Percentiles rank a stretch among this genome's conserved stretches.
These are phyloP conservation scores for Rhynchosporium agropyri DNA, from an alignment of 2,329 filamentous ascomycete species.

Conservation along the genomic window DNA sequence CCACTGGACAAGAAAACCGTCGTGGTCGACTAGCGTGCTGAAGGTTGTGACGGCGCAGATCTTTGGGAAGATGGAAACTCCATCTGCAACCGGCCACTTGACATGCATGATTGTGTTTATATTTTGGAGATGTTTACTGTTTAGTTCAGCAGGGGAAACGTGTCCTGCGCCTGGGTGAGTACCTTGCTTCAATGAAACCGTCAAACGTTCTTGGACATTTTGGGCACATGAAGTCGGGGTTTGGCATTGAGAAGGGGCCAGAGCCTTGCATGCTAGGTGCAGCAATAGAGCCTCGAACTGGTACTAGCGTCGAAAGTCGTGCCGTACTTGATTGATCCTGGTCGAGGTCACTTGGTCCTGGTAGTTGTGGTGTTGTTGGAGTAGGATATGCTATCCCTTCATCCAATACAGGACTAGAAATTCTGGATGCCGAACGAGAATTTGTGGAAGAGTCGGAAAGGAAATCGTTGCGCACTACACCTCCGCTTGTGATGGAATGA, in stretches of 20 bases:
- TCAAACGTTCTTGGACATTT: constrained; percentile 27
- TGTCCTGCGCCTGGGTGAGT: neutral
- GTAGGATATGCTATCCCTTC: constrained; percentile 17
- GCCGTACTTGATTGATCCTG: constrained; percentile 2
- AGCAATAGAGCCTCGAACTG: neutral
- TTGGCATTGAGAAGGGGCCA: constrained; percentile 9
- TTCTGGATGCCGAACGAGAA: constrained; percentile 8
- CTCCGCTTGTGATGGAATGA: constrained; percentile 28
- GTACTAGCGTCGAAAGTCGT: constrained; percentile 8
- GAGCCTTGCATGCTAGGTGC: constrained; percentile 2
- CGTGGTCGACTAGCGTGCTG: constrained; percentile 4
- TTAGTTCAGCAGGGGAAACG: neutral
- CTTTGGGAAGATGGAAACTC: constrained; percentile 19
- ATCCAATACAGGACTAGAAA: constrained; percentile 28
- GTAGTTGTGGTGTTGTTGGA: constrained; percentile 1
- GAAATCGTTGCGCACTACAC: constrained; percentile 20
- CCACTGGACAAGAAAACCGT: constrained; percentile 16
- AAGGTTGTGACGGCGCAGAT: constrained; percentile 18
- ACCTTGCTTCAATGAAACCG: constrained; percentile 15
- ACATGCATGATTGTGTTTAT: constrained; percentile 20
- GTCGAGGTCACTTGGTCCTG: neutral
- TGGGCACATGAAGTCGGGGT: constrained; percentile 21
- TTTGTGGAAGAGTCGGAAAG: constrained; percentile 10
- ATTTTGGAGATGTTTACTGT: constrained; percentile 20
- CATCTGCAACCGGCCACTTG: constrained; percentile 17